Conservation (phyloP, 345 rosid species). For the Populus nigra region DNA sequence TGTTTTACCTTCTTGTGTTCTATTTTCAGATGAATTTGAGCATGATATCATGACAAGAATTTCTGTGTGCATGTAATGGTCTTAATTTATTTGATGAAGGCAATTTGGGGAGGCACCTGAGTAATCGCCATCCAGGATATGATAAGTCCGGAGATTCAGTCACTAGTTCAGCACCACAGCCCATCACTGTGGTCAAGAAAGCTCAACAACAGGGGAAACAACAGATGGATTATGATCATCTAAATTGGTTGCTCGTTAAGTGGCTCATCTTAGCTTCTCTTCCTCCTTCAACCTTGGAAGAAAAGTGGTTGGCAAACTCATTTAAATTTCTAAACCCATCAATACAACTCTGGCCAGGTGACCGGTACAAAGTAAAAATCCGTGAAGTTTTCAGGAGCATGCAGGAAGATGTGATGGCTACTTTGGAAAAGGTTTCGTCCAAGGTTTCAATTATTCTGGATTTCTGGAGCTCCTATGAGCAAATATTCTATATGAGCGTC, state of each 20-base stretch:
- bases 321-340: slow-evolving; percentile 78
- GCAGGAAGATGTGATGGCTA: slow-evolving; percentile 69
- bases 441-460: slow-evolving; percentile 69
- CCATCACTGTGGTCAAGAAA: slow-evolving; percentile 45
- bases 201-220: slow-evolving; percentile 51
- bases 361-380: slow-evolving; percentile 59
- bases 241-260: slow-evolving; percentile 86
- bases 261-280: slow-evolving; percentile 80
- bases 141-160: slow-evolving; percentile 63
- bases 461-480: slow-evolving; percentile 82
- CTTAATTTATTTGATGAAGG: slow-evolving; percentile 40
- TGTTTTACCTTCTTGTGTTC: neutral
- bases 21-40: neutral
- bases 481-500: slow-evolving; percentile 73
- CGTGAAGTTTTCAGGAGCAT: slow-evolving; percentile 85
- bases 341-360: slow-evolving; percentile 70
- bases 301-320: slow-evolving; percentile 76
- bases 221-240: slow-evolving; percentile 81
- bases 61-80: slow-evolving; percentile 10
- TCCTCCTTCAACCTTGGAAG: slow-evolving; percentile 79
- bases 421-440: slow-evolving; percentile 68
- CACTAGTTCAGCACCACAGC: slow-evolving; percentile 45
- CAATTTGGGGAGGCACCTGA: slow-evolving; percentile 85
- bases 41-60: neutral
- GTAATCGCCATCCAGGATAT: slow-evolving; percentile 90